Conservation (phyloP, 495 filamentous ascomycete genomes). For the Penicillium pancosmium region DNA sequence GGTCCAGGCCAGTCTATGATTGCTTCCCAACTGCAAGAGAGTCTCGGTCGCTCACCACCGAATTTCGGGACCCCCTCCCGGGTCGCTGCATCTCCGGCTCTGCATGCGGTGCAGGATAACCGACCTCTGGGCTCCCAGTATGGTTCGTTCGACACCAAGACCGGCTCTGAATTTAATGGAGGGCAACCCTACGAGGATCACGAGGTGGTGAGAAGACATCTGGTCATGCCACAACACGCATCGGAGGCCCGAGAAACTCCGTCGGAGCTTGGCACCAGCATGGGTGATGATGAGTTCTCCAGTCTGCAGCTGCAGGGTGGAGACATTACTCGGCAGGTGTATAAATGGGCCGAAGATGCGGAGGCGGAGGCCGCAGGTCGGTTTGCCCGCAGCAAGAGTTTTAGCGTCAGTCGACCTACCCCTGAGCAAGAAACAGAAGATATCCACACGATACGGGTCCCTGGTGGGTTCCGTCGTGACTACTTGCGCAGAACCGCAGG, state of each 20-base stretch:
- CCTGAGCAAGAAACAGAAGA: constrained; percentile 78
- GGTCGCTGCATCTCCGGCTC: constrained; percentile 57
- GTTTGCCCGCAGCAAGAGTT: constrained; percentile 73
- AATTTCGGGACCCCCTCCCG: constrained; percentile 55
- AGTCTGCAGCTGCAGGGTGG: constrained; percentile 90
- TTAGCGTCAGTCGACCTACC: constrained; percentile 72
- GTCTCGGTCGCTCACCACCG: constrained; percentile 55
- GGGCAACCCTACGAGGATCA: constrained; percentile 69
- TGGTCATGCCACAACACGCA: constrained; percentile 67
- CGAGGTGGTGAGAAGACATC: constrained; percentile 78
- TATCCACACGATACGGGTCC: constrained; percentile 84
- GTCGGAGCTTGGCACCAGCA: constrained; percentile 48
- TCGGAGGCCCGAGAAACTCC: constrained; percentile 41
- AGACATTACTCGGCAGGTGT: constrained; percentile 91
- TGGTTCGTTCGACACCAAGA: constrained; percentile 74
- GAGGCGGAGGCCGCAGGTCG: constrained; percentile 57
- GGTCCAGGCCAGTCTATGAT: constrained; percentile 78
- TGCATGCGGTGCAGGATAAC: constrained; percentile 48
- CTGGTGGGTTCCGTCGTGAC: constrained; percentile 91
- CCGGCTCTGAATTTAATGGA: constrained; percentile 37
- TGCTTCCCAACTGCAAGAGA: constrained; percentile 71
- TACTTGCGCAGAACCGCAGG: constrained; percentile 71
- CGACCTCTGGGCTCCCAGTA: constrained; percentile 64
- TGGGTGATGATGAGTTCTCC: constrained; percentile 82
- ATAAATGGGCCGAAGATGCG: constrained; percentile 89